Conservation (phyloP, 2,329 filamentous ascomycete genomes). For the Phyllosticta citribraziliensis region DNA sequence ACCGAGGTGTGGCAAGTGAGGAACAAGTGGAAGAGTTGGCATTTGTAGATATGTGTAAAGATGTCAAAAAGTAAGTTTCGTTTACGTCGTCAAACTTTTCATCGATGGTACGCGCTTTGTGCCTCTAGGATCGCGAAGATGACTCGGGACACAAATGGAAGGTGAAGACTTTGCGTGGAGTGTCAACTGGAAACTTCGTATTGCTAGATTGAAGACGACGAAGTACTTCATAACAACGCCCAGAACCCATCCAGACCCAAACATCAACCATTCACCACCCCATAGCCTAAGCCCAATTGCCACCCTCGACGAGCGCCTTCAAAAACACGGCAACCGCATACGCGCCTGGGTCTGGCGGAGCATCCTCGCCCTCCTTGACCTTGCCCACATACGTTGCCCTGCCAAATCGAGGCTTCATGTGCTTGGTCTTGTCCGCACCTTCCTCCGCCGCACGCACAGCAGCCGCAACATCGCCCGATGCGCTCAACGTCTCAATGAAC, state of each 20-base stretch:
- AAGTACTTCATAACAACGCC: not conserved
- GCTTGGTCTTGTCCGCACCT: conserved; percentile 73
- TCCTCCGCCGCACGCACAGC: conserved; percentile 65
- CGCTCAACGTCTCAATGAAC: conserved; percentile 62
- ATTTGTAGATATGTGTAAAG: not conserved
- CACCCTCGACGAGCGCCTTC: conserved; percentile 39
- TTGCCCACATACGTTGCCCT: conserved; percentile 71
- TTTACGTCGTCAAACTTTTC: not conserved
- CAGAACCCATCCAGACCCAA: not conserved
- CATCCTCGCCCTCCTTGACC: conserved; percentile 41
- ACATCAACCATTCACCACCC: not conserved
- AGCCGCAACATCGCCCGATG: conserved; percentile 52
- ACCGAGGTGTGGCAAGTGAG: not conserved
- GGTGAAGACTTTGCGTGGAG: too few species aligned
- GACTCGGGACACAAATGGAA: not conserved
- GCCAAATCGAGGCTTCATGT: conserved; percentile 82
- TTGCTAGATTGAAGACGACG: not conserved
- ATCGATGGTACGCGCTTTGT: not conserved
- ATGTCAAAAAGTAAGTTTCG: not conserved
- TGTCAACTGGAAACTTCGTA: too few species aligned
- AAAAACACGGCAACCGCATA: conserved; percentile 76
- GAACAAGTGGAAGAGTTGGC: not conserved
- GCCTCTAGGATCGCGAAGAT: not conserved
- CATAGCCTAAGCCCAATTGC: conserved; percentile 1
- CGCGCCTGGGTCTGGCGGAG: conserved; percentile 58